Evolutionary conservation across 352 stramenopile species (phyloP), one percentile per base, ranked within the genome.

Genomic region (Pythium angustatum): DNA sequence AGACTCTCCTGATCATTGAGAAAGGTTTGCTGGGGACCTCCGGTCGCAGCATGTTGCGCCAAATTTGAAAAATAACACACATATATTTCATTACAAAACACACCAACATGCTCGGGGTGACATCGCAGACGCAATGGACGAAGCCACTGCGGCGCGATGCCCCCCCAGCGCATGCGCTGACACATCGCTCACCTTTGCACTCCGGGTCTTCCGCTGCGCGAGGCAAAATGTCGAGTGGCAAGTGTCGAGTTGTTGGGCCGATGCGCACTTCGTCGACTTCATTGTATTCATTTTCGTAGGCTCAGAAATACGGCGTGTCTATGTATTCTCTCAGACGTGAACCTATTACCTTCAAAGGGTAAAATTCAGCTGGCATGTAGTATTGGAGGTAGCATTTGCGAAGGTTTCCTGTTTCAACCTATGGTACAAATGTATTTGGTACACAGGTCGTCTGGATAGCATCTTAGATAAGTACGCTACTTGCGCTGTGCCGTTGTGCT

Each of bases 1-100:
- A 58, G 50, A 30, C 50, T 58, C 50, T 58, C 50, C 50, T 58
- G 50, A 58, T 58, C 50, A 58, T 58, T 26, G 50, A 58, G 50
- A 41, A 40, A 22, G 33, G 50, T 58, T 58, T 58, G 50, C 49
- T 8, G 50, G 50, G 50, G 50, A 58, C 50, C 50, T 58, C 50
- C 30, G 50, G 17, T 58, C 50, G 50, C 50, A 58, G 50, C 33
- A 58, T 58, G 50, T 28, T 19, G 24, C 30, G n/a, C 50, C 50
- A 48, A 52, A 52, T 30, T 52, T 51, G n/a, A 47, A 47, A 47
- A 47, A 47, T 10, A 47, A 24, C n/a, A 28, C 19, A 43, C 36
- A 43, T 52, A 34, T 21, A 36, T 52, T 34, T 34, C 21, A 48
- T n/a, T 21, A 8, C 19, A 8, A 45, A 8, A 45, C 43, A 50